Conservation (phyloP, 768 basidiomycete genomes). For the Mycena albidolilacea region DNA sequence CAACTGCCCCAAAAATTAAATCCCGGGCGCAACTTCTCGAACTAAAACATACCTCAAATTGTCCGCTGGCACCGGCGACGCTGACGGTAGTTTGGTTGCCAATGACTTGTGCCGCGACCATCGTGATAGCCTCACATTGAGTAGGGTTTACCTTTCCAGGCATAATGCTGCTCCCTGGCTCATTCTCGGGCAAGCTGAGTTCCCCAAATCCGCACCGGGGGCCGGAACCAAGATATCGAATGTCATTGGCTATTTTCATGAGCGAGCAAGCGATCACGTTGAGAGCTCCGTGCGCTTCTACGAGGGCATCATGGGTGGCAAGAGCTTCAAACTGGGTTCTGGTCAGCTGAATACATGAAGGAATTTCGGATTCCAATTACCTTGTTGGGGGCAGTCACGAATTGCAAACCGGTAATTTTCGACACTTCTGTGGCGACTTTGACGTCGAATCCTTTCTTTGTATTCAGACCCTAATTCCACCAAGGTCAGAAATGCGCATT, state of each 20-base stretch:
- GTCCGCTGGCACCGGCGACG: slow-evolving; percentile 94
- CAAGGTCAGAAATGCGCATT: slow-evolving; percentile 2
- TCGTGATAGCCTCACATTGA: slow-evolving; percentile 98
- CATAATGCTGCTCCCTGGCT: slow-evolving; percentile 99
- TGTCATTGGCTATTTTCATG: slow-evolving; percentile 99
- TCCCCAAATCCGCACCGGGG: slow-evolving; percentile 98
- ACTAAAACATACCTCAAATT: slow-evolving; percentile 86
- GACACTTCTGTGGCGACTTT: slow-evolving; percentile 94
- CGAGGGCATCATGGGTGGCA: slow-evolving; percentile 97
- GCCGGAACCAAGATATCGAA: slow-evolving; percentile 97
- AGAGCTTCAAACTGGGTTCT: slow-evolving; percentile 91
- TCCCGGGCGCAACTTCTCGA: slow-evolving; percentile 11
- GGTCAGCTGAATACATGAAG: slow-evolving; percentile 7
- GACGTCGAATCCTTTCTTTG: slow-evolving; percentile 95
- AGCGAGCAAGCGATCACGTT: slow-evolving; percentile 97
- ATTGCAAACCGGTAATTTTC: slow-evolving; percentile 90
- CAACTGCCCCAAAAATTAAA: slow-evolving; percentile 63
- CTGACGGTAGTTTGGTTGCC: slow-evolving; percentile 96
- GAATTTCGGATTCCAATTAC: slow-evolving; percentile 50
- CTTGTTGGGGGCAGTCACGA: slow-evolving; percentile 99
- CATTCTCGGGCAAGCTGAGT: slow-evolving; percentile 95
- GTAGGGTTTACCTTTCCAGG: slow-evolving; percentile 99
- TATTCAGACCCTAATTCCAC: slow-evolving; percentile 89
- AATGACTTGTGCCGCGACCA: slow-evolving; percentile 99
- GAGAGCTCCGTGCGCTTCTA: slow-evolving; percentile 96